phyloP scores from a whole-genome alignment of 2,329 filamentous ascomycete species.

The Claviceps sp. region DNA sequence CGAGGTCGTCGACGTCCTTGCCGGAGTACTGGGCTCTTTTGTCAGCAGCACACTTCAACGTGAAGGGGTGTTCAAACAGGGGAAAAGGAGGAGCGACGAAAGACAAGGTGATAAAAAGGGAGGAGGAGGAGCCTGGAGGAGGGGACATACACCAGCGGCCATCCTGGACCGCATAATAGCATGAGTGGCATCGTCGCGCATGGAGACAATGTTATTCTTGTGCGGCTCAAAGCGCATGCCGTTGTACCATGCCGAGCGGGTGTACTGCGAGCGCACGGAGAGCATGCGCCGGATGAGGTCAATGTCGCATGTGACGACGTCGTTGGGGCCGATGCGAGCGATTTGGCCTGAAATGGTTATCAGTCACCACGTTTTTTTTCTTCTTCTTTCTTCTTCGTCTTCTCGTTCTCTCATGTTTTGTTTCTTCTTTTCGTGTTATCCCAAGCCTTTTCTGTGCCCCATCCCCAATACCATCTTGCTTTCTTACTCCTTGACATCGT shows the following conservation, averaged over 20 bases:
- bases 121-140: no score
- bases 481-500: no score
- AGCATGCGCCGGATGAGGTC: constrained; percentile 28
- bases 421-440: no score
- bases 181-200: constrained; percentile 30
- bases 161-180: constrained; percentile 32
- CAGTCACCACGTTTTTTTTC: neutral
- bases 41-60: no score
- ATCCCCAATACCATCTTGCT: no score
- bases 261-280: constrained; percentile 24
- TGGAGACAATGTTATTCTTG: constrained; percentile 35
- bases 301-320: constrained; percentile 32
- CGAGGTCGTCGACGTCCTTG: constrained; percentile 33
- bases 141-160: constrained; percentile 29
- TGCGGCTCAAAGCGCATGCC: constrained; percentile 35
- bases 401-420: neutral
- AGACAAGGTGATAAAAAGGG: neutral
- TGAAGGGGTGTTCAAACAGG: no score
- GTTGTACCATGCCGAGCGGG: constrained; percentile 28
- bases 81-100: neutral
- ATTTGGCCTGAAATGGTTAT: constrained; percentile 13
- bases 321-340: constrained; percentile 24
- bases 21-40: constrained; percentile 31
- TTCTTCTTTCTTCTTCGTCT: neutral
- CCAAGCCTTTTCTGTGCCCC: no score